Base-by-base conservation (phyloP, 225 moss, liverwort and hornwort genomes). In the Bryoerythrophyllum caledonicum region DNA sequence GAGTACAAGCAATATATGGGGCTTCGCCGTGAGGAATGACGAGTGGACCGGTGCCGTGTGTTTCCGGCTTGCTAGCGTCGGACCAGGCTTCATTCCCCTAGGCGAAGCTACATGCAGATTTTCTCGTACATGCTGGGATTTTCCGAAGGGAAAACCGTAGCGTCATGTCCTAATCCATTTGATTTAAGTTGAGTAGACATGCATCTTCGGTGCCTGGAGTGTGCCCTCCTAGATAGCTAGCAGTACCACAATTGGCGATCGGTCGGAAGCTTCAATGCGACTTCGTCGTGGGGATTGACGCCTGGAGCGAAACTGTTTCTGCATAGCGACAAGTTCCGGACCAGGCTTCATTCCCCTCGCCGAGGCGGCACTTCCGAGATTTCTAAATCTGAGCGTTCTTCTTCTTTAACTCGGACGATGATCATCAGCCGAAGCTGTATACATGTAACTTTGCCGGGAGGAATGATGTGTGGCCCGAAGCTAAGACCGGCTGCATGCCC, bases 391-490 rank as follows among this genome's bases (percentile, higher is more conserved):
- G 48, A 20, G 19, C 8, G 17, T 4, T 48, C 41, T 20, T 20
- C n/a, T 44, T 28, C n/a, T n/a, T n/a, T n/a, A n/a, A n/a, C n/a
- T n/a, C n/a, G n/a, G n/a, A n/a, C n/a, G n/a, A n/a, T n/a, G n/a
- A n/a, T n/a, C n/a, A n/a, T 32, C 8, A 0, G 3, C 6, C 16
- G 13, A 59, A 13, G 53, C 7, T 12, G 19, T 19, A 17, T 49
- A 49, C 7, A 46, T 84, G 78, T 24, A 60, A 71, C 84, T 81
- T 16, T 71, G 84, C 84, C 84, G 81, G 54, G 81, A 84, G 81
- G 84, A 84, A 78, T 84, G 84, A 84, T 81, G 81, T 78, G 84
- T 84, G 84, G 84, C 77, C 84, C 84, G 84, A 84, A 84, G 81
- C 81, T 21, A 17, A 23, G 76, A 10, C 20, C 0, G n/a, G n/a